Base-by-base conservation (phyloP, 768 basidiomycete species). In the Russula dissimulans region DNA sequence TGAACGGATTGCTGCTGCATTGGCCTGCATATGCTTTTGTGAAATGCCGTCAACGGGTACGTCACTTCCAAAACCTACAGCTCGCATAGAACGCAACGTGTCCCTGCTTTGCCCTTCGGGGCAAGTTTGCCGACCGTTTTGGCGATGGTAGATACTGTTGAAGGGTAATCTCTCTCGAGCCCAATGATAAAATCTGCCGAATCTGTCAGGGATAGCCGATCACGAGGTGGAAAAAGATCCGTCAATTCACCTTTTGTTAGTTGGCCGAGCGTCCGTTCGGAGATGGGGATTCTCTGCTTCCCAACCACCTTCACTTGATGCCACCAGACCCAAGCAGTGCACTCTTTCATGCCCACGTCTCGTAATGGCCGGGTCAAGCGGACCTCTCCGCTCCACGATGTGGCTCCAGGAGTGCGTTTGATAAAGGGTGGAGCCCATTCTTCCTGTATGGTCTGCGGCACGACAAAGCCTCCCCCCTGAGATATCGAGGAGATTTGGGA, bases 91-190 rank as follows among this genome's bases (percentile, higher is more conserved):
- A 79, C 66, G 68, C 90, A 92, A 7, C 65, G 67, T 0, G 74
- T 76, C 8, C 71, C 71, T 0, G 81, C 73, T 3, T 71, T 75
- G 55, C 79, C 71, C 69, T 87, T 91, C 0, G 91, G 83, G 9
- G 83, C 78, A 31, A 93, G 71, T 71, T 93, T 93, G 5, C 78
- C 83, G 67, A 87, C 89, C 1, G 91, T 92, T 39, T 87, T 81
- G 26, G 83, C 83, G 52, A 93, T 87, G 0, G 91, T 84, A 8
- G 89, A 91, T 11, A 92, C 91, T 0, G 91, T 93, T 0, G 90
- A 89, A 4, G 91, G 91, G 69, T 87, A 93, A 69, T 91, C 85
- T 53, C 79, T 81, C 71, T 93, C 91, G 32, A 93, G 69, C 3
- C 89, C 85, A 18, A 86, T 72, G 58, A 93, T 88, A 66, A 92